Percentiles rank a stretch among this genome's conserved stretches.
Evolutionary conservation across 768 basidiomycete genomes (phyloP).

Genomic region (Hericium alpestre): DNA sequence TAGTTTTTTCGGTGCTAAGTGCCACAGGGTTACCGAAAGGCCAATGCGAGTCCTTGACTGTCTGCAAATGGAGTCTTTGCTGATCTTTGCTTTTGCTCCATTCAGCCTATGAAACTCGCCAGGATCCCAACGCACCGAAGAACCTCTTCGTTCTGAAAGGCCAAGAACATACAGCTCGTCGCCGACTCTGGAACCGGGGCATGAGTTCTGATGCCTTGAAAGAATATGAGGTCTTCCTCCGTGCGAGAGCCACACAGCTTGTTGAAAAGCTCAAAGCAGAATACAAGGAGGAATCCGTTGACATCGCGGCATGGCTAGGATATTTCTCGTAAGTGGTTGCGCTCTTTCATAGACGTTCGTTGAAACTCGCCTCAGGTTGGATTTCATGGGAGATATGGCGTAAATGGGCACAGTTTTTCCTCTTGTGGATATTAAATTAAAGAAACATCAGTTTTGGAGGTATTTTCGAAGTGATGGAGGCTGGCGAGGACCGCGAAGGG

Average conservation of each 20-base stretch:
- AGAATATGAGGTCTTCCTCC: conserved; percentile 17
- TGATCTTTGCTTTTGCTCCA: too few species aligned
- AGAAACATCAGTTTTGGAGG: conserved; percentile 21
- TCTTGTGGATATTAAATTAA: background rate
- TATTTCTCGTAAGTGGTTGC: conserved; percentile 17
- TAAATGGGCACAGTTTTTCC: background rate
- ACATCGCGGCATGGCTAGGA: conserved; percentile 13
- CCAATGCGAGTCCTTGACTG: conserved; percentile 29
- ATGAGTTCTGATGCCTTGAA: conserved; percentile 18
- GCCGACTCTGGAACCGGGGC: conserved; percentile 22
- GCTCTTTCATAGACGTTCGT: background rate
- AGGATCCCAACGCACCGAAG: background rate
- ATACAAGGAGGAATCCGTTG: background rate
- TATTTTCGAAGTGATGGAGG: conserved; percentile 22
- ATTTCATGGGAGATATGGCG: conserved; percentile 4
- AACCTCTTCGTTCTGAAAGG: background rate
- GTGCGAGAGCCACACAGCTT: conserved; percentile 16
- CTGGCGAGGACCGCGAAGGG: conserved; percentile 31
- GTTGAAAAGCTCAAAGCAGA: conserved; percentile 1
- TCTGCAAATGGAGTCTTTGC: background rate
- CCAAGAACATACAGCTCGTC: conserved; percentile 17
- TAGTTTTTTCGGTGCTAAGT: conserved; percentile 39
- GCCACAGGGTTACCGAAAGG: conserved; percentile 44
- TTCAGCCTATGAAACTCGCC: background rate
- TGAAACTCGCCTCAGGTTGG: background rate